Evolutionary conservation across 179 eudicot species (phyloP).

Genomic region (Carnegiea gigantea): DNA sequence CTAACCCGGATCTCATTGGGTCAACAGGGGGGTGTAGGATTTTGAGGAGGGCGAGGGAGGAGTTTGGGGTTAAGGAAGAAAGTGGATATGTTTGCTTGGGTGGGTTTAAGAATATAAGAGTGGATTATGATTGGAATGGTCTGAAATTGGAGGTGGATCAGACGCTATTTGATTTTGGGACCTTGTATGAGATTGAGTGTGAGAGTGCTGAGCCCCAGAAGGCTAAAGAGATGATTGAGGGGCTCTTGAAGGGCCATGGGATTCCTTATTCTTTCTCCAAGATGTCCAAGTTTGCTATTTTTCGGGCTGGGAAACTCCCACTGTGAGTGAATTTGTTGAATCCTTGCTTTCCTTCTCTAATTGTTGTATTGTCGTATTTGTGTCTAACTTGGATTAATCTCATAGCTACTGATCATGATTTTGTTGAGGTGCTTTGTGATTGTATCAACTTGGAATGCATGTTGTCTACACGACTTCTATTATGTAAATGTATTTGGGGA

Average conservation of each 20-base stretch:
- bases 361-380: not conserved
- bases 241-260: constrained; percentile 65
- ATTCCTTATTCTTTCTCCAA: constrained; percentile 62
- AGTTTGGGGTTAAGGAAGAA: constrained; percentile 54
- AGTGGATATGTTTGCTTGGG: constrained; percentile 73
- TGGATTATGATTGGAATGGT: constrained; percentile 79
- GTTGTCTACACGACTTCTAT: not conserved
- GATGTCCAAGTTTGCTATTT: constrained; percentile 83
- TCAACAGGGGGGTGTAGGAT: constrained; percentile 52
- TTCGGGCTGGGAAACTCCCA: constrained; percentile 71
- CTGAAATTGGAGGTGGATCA: constrained; percentile 82
- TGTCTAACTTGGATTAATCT: not conserved
- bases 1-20: constrained; percentile 46
- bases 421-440: not conserved
- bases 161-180: constrained; percentile 77
- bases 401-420: not conserved
- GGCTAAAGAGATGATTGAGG: constrained; percentile 70
- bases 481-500: not conserved
- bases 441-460: not conserved
- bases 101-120: constrained; percentile 86
- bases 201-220: constrained; percentile 84
- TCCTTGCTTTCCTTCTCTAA: not conserved
- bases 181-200: constrained; percentile 86
- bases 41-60: constrained; percentile 70
- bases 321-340: constrained; percentile 36